Base-by-base conservation (phyloP, 371 early-diverging fungal species). In the Coemansia sp. region DNA sequence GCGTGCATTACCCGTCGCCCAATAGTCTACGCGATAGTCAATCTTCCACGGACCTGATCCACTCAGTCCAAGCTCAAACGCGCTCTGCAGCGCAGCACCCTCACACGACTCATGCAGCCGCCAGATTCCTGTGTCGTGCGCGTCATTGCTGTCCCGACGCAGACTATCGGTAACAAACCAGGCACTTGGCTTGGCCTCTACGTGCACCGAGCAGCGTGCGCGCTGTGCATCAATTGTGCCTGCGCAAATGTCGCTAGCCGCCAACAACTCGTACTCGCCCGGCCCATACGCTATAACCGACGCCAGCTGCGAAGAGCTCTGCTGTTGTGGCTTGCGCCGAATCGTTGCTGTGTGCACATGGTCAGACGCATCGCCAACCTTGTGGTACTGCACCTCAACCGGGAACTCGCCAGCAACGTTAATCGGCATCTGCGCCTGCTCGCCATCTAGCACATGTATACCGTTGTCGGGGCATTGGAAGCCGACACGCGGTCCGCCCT, bases 41-140 rank as follows among this genome's bases (percentile, higher is more conserved):
- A 80, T 50, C 45, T 58, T 62, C 80, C 80, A 80, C 14, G 80
- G 80, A 3, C 80, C 80, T 6, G 67, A 68, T 0, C 80, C 80
- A 24, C 66, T 66, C 21, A 80, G 66, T 1, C 72, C 71, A 5
- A 80, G 65, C 64, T 69, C 57, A 14, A 76, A 59, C 5, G 56
- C 52, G 16, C 56, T 57, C 4, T 66, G 55, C 31, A 56, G 4
- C 0, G 59, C 16, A 1, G 63, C 18, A 27, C 66, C 63, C 53
- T 71, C 71, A 51, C 80, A 70, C 34, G 62, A 34, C 52, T 64
- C 63, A 27, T 53, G 54, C 4, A 64, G 54, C 21, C 40, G 58
- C 69, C 68, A 68, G 16, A 53, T 54, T 53, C 63, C 68, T 6
- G 31, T 2, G 16, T 27, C 21, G 11, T 64, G 55, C 4, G 59